These are phyloP conservation scores for Durusdinium trenchii DNA, from an alignment of 73 alveolate species.

Conservation along the genomic window DNA sequence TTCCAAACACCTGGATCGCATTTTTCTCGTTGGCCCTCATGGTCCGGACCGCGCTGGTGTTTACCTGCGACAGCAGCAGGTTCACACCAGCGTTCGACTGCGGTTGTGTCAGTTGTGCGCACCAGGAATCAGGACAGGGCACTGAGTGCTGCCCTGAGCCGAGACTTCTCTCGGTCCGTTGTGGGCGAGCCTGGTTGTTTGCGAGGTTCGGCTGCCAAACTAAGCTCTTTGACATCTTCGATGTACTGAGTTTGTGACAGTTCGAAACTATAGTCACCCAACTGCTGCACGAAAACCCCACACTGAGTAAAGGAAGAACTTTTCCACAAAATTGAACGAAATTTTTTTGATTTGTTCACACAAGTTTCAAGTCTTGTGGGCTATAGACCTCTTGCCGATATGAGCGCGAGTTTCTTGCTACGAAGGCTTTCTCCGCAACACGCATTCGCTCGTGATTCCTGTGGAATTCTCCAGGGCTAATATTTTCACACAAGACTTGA, in stretches of 20 bases:
- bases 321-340: constrained; percentile 21
- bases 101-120: not conserved
- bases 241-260: not conserved
- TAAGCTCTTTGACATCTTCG: not conserved
- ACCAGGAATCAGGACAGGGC: constrained; percentile 3
- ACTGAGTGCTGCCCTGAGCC: not conserved
- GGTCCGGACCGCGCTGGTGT: not conserved
- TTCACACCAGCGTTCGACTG: not conserved
- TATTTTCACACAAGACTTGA: too few species aligned
- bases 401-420: too few species aligned
- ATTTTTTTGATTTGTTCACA: not conserved
- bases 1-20: not conserved
- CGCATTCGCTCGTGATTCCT: too few species aligned
- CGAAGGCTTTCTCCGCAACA: too few species aligned
- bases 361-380: too few species aligned
- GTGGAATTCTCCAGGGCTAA: too few species aligned
- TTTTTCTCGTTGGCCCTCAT: not conserved
- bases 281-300: not conserved
- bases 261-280: not conserved
- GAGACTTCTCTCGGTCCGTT: constrained; percentile 10
- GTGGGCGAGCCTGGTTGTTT: not conserved
- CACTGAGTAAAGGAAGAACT: not conserved
- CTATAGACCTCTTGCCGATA: too few species aligned
- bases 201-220: not conserved
- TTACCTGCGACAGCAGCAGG: not conserved